Percentiles rank a stretch among this genome's conserved stretches.
phyloP scores from a whole-genome alignment of 192 early-diverging fungal species.

The Backusella psychrophila region DNA sequence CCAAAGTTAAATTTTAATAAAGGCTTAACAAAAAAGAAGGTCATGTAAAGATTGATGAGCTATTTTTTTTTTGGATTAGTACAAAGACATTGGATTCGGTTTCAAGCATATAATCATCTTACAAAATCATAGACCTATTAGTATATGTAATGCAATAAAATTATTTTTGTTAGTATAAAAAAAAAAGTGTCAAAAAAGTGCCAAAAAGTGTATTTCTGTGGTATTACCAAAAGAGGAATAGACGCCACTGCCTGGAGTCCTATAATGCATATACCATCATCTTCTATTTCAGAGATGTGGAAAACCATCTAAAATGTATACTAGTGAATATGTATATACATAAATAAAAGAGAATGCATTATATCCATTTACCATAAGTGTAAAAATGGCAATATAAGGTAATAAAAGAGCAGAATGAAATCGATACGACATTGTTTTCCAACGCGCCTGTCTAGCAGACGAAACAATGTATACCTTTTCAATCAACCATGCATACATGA shows the following conservation, averaged over 20 bases:
- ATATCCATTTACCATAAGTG: slow-evolving; percentile 25
- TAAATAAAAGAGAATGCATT: not conserved
- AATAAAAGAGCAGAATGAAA: slow-evolving; percentile 28
- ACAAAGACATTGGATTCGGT: not conserved
- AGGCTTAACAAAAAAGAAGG: slow-evolving; percentile 32
- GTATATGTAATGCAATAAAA: not conserved
- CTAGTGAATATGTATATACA: not conserved
- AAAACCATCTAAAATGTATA: slow-evolving; percentile 24
- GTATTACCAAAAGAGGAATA: slow-evolving; percentile 36
- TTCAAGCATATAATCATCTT: not conserved
- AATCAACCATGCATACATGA: slow-evolving; percentile 39
- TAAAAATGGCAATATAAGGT: slow-evolving; percentile 36
- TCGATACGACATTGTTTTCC: slow-evolving; percentile 22
- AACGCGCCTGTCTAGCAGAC: slow-evolving; percentile 3
- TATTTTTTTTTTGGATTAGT: not conserved
- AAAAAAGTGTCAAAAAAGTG: not conserved
- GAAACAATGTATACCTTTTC: slow-evolving; percentile 21
- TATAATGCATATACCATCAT: slow-evolving; percentile 30
- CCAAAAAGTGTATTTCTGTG: not conserved
- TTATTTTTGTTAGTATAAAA: not conserved
- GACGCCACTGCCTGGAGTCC: slow-evolving; percentile 28
- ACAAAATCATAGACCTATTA: slow-evolving; percentile 35
- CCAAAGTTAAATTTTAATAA: slow-evolving; percentile 18
- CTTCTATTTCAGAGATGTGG: slow-evolving; percentile 24
- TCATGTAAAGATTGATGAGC: slow-evolving; percentile 38